phyloP scores from a whole-genome alignment of 202 grass and related monocot species.

The Zizania palustris region DNA sequence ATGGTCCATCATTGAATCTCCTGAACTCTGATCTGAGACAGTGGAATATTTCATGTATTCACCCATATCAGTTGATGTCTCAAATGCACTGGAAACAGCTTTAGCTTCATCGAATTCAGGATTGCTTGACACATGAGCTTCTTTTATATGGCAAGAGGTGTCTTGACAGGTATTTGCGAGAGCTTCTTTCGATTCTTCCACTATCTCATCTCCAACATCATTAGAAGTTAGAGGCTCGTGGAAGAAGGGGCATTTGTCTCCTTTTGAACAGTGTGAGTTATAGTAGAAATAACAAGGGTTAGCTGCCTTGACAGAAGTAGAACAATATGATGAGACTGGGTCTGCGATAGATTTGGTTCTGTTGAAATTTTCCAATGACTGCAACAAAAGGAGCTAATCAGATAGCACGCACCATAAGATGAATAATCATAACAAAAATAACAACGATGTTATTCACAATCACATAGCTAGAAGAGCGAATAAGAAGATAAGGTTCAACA shows the following conservation, averaged over 20 bases:
- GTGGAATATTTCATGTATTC: conserved; percentile 25
- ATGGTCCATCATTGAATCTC: conserved; percentile 39
- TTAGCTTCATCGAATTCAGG: conserved; percentile 29
- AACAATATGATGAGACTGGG: conserved; percentile 14
- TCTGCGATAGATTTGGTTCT: conserved; percentile 32
- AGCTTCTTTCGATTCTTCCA: conserved; percentile 15
- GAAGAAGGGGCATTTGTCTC: conserved; percentile 48
- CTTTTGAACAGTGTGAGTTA: conserved; percentile 48
- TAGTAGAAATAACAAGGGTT: conserved; percentile 60
- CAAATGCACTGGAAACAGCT: conserved; percentile 16
- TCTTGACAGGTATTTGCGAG: conserved; percentile 31
- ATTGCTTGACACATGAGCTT: conserved; percentile 24
- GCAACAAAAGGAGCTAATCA: conserved; percentile 40
- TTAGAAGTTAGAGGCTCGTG: conserved; percentile 40
- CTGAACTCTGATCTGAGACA: conserved; percentile 39
- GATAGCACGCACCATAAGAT: conserved; percentile 13
- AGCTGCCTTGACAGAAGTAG: conserved; percentile 41
- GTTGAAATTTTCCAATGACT: conserved; percentile 53
- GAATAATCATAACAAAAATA: not conserved
- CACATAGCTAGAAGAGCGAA: conserved; percentile 9
- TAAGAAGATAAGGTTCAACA: conserved; percentile 16
- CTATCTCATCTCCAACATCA: conserved; percentile 29
- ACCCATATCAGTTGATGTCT: conserved; percentile 10
- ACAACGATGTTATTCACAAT: not conserved
- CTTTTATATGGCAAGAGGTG: conserved; percentile 28